These are phyloP conservation scores for Dipteronia sinensis DNA, from an alignment of 345 rosid species.

Conservation along the genomic window DNA sequence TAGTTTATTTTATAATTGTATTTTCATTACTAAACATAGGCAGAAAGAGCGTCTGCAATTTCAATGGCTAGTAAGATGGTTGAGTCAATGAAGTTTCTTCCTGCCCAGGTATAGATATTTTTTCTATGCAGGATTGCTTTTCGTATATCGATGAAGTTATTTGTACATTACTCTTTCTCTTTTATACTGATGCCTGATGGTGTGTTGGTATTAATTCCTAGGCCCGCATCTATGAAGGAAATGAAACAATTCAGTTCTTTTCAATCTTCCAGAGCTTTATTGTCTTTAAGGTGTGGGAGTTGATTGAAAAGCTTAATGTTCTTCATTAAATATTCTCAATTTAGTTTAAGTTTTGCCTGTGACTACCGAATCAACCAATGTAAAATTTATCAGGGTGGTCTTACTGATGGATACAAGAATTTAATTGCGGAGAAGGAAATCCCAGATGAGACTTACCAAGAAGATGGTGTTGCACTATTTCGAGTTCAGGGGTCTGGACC, in stretches of 20 bases:
- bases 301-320: slow-evolving; percentile 13
- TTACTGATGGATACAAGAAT: slow-evolving; percentile 81
- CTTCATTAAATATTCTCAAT: not conserved
- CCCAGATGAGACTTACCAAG: slow-evolving; percentile 75
- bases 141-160: slow-evolving; percentile 10
- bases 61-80: slow-evolving; percentile 85
- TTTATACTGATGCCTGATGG: slow-evolving; percentile 29
- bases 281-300: slow-evolving; percentile 72
- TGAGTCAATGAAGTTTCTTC: slow-evolving; percentile 82
- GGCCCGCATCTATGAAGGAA: slow-evolving; percentile 93
- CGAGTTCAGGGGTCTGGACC: slow-evolving; percentile 98
- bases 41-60: slow-evolving; percentile 77
- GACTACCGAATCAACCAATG: slow-evolving; percentile 19
- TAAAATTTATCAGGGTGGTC: slow-evolving; percentile 73
- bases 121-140: slow-evolving; percentile 10
- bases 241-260: slow-evolving; percentile 88
- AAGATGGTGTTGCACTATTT: slow-evolving; percentile 83
- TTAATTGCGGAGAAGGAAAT: slow-evolving; percentile 69
- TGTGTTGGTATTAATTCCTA: slow-evolving; percentile 33
- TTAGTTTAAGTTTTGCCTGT: slow-evolving; percentile 10
- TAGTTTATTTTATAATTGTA: not conserved
- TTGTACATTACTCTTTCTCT: slow-evolving; percentile 8
- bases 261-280: slow-evolving; percentile 89
- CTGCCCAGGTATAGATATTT: slow-evolving; percentile 64
- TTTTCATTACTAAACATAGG: slow-evolving; percentile 45